Base-by-base conservation (phyloP, 306 rosid genomes). In the Astragalus glycyphyllos region DNA sequence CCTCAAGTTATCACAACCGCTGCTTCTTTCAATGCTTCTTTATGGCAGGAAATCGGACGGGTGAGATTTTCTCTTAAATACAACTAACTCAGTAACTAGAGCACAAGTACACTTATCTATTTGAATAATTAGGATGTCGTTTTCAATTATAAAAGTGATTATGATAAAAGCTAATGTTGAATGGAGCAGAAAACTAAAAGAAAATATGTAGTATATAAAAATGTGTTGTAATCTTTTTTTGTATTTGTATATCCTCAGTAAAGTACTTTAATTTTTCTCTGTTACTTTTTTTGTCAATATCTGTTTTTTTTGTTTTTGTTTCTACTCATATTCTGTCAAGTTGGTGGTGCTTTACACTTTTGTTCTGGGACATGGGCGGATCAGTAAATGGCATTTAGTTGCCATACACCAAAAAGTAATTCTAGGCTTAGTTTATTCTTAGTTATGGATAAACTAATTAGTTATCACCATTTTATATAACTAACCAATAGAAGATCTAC, bases 1-100 rank as follows among this genome's bases (percentile, higher is more conserved):
- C 98, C 98, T 64, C 98, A 93, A 50, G 98, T 93, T 83, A 93
- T 93, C 77, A 90, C 94, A 38, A 90, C 98, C 80, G 97, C 87
- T 37, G 96, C 98, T 78, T 87, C 98, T 56, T 93, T 93, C 85
- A 93, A 93, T 68, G 82, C 85, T 0, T 85, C 98, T 13, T 51
- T 93, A 15, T 93, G 98, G 98, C 90, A 93, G 53, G 86, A 90
- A 3, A 87, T 93, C 59, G 98, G 98, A 84, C 96, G 80, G 97
- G 98, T 93, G 0, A 83, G 84, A 65, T 71, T 61, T 7, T 12
- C 16, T 16, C 8, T 62, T 10, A 6, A 0, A 0, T 49, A 2
- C 6, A 29, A 60, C 66, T 41, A 32, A 35, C 51, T 1, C 31
- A 26, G 31, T 26, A 34, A 12, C 4, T 6, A 5, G 1, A 48